Percentiles rank a stretch among this genome's conserved stretches.
phyloP scores from a whole-genome alignment of 176 grass and related monocot genomes.

The Elaeis guineensis region DNA sequence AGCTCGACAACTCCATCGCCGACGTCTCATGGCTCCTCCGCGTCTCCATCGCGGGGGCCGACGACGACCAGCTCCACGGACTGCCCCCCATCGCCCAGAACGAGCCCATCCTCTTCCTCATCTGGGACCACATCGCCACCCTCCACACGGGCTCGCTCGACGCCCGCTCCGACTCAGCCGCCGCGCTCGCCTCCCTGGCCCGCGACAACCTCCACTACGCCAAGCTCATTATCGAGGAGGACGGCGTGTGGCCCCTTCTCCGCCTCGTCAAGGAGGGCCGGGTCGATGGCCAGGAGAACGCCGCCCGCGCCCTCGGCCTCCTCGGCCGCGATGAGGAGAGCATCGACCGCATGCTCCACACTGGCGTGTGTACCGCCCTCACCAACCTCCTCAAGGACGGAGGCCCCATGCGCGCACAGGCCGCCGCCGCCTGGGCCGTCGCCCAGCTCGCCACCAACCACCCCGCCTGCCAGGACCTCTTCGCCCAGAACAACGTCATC shows the following conservation, averaged over 20 bases:
- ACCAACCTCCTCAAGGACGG: constrained; percentile 9
- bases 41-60: background rate
- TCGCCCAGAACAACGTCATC: constrained; percentile 3
- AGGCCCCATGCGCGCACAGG: background rate
- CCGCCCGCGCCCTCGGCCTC: background rate
- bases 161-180: constrained; percentile 2
- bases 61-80: constrained; percentile 5
- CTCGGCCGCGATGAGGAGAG: constrained; percentile 2
- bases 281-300: constrained; percentile 1
- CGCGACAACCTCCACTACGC: constrained; percentile 5
- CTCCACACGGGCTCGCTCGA: constrained; percentile 1
- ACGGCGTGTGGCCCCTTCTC: constrained; percentile 2
- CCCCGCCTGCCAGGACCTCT: constrained; percentile 1
- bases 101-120: constrained; percentile 10
- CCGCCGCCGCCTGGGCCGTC: constrained; percentile 4
- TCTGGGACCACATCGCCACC: constrained; percentile 7
- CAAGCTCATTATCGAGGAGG: constrained; percentile 14
- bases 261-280: constrained; percentile 5
- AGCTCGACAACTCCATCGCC: constrained; percentile 14
- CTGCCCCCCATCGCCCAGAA: constrained; percentile 9
- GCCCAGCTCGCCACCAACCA: constrained; percentile 1
- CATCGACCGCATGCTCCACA: background rate
- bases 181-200: constrained; percentile 1
- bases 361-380: constrained; percentile 3
- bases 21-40: constrained; percentile 19